Percentiles rank a stretch among this genome's conserved stretches.
phyloP scores from a whole-genome alignment of 371 early-diverging fungal species.

The Mortierella sp. region DNA sequence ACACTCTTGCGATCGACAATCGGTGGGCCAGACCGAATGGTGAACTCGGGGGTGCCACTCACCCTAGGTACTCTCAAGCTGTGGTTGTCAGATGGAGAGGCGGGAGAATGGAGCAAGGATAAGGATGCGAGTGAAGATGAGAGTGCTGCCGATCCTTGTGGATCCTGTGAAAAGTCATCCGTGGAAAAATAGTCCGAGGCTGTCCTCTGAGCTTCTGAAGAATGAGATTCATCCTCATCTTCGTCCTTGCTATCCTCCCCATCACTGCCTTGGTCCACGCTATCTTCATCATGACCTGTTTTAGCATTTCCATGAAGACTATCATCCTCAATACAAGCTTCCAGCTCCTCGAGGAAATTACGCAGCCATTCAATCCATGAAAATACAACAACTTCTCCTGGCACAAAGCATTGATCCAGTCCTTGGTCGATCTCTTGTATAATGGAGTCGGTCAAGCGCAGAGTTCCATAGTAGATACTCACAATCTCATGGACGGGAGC shows the following conservation, averaged over 20 bases:
- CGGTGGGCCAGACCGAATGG: constrained; percentile 64
- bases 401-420: constrained; percentile 70
- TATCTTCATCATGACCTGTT: constrained; percentile 1
- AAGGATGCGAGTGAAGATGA: constrained; percentile 34
- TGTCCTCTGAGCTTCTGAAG: constrained; percentile 19
- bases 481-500: constrained; percentile 79
- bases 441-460: constrained; percentile 60
- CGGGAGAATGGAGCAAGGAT: constrained; percentile 35
- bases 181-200: constrained; percentile 36
- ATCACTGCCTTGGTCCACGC: constrained; percentile 7
- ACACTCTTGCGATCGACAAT: constrained; percentile 87
- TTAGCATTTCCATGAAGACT: constrained; percentile 1
- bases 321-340: constrained; percentile 23
- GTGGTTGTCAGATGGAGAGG: constrained; percentile 34
- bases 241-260: constrained; percentile 19
- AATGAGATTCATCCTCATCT: constrained; percentile 18
- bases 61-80: constrained; percentile 14
- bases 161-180: constrained; percentile 16
- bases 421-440: constrained; percentile 65
- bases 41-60: constrained; percentile 50
- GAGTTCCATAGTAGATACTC: constrained; percentile 74
- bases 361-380: constrained; percentile 82
- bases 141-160: constrained; percentile 6
- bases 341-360: constrained; percentile 65
- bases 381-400: constrained; percentile 80